Base-by-base conservation (phyloP, 768 basidiomycete species). In the Auriculariales sp. region DNA sequence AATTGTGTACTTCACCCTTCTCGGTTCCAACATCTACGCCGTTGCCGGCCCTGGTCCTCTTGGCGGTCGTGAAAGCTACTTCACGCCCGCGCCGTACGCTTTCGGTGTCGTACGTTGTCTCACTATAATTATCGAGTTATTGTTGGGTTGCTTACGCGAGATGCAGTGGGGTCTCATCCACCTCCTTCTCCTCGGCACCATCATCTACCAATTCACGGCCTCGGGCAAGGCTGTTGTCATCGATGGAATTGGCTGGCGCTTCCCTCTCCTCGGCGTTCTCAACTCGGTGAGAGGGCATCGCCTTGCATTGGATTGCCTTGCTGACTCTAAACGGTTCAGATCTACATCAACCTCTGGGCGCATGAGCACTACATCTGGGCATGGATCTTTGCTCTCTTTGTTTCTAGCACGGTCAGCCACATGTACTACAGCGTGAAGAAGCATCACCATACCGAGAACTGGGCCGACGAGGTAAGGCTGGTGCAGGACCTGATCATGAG, bases 391-490 rank as follows among this genome's bases (percentile, higher is more conserved):
- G 74, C 88, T 3, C 77, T 97, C 52, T 75, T 95, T 58, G 89
- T 95, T 57, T 84, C 83, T 62, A 85, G 87, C 53, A 57, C 74
- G 35, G 78, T 83, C 30, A 70, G 72, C 52, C 90, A 93, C 65
- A 87, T 94, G 63, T 95, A 98, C 70, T 97, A 93, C 62, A 69
- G 87, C 52, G 83, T 97, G 61, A 93, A 94, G 74, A 89, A 91
- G 66, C 75, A 79, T 54, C 80, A 91, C 62, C 63, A 72, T 25
- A 67, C 86, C 25, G 72, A 83, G 58, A 74, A 61, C 52, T 56
- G 73, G 36, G 70, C 71, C 19, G 91, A 94, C 54, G 92, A 95
- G 65, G 59, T 61, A 56, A 55, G 59, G 14, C 29, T 10, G 14
- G 15, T 28, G 10, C 46, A 28, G 14, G 19, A 47, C 6, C 22